phyloP scores from a whole-genome alignment of 2,329 filamentous ascomycete species.

The Huntiella savannae region DNA sequence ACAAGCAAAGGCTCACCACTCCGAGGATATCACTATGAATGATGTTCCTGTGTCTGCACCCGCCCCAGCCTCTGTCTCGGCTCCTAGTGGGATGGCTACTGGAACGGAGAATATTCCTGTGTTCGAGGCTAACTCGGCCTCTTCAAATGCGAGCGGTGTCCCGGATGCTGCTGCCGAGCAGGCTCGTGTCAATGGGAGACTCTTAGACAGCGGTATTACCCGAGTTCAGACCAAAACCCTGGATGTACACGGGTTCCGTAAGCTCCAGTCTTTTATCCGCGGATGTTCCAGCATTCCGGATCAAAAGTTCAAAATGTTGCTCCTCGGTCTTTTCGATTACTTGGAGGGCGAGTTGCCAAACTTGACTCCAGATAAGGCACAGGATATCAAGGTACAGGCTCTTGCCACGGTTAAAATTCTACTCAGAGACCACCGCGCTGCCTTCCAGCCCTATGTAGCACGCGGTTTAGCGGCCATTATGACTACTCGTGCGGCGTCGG shows the following conservation, averaged over 20 bases:
- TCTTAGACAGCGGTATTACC: slow-evolving; percentile 55
- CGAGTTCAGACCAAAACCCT: slow-evolving; percentile 52
- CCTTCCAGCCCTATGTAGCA: slow-evolving; percentile 48
- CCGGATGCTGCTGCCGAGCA: slow-evolving; percentile 23
- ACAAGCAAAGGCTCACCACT: too few species aligned
- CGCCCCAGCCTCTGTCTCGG: slow-evolving; percentile 20
- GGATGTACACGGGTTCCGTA: slow-evolving; percentile 67
- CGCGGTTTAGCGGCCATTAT: slow-evolving; percentile 49
- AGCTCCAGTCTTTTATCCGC: slow-evolving; percentile 55
- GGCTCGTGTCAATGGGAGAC: slow-evolving; percentile 35
- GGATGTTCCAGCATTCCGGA: slow-evolving; percentile 45
- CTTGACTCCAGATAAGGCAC: slow-evolving; percentile 41
- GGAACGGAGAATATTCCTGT: slow-evolving; percentile 38
- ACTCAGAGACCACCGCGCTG: slow-evolving; percentile 45
- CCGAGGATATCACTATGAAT: slow-evolving; percentile 2
- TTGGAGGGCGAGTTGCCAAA: slow-evolving; percentile 41
- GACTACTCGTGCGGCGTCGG: slow-evolving; percentile 44
- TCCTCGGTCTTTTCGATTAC: slow-evolving; percentile 51
- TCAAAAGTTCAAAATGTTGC: slow-evolving; percentile 48
- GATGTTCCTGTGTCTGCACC: not conserved
- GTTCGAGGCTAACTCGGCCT: slow-evolving; percentile 33
- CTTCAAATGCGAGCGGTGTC: not conserved
- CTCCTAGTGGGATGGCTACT: slow-evolving; percentile 23
- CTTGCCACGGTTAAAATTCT: slow-evolving; percentile 56
- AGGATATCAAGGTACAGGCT: slow-evolving; percentile 56